Evolutionary conservation across 805 yeast species (phyloP), one percentile per base, ranked within the genome.

Genomic region (Tetrapisispora taiwanensis): DNA sequence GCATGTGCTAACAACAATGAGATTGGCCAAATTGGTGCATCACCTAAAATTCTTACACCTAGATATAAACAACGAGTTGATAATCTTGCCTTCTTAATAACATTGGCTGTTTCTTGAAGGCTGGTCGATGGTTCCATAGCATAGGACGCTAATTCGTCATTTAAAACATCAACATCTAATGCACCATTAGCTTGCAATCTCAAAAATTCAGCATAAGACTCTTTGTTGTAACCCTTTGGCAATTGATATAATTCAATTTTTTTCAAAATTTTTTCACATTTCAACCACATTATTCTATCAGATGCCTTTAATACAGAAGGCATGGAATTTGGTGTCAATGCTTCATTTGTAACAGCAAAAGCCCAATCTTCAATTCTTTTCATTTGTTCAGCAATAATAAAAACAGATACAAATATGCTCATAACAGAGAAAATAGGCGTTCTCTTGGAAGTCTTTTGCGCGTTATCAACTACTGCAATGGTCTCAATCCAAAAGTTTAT

Each of bases 21-120:
- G 41, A 83, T 73, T 0, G 92, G 92, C 94, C 94, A 84, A 22
- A 84, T 81, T 14, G 92, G 92, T 0, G 89, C 89, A 67, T 84
- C 92, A 4, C 88, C 87, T 42, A 84, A 67, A 27, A 84, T 80
- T 52, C 87, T 68, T 12, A 84, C 84, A 34, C 92, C 94, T 32
- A 84, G 62, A 45, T 81, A 79, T 34, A 84, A 62, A 18, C 80
- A 71, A 56, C 79, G 73, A 41, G 74, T 68, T 17, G 80, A 75
- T 42, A 76, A 66, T 56, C 74, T 68, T 13, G 76, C 75, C 41
- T 66, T 66, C 35, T 66, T 60, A 38, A 79, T 74, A 19, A 75
- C 69, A 9, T 70, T 67, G 18, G 75, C 65, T 1, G 75, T 74
- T 50, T 65, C 71, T 20, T 63, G 57, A n/a, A 63, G 51, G 41